Base-by-base conservation (phyloP, 495 filamentous ascomycete species). In the Penicillium paxilli region DNA sequence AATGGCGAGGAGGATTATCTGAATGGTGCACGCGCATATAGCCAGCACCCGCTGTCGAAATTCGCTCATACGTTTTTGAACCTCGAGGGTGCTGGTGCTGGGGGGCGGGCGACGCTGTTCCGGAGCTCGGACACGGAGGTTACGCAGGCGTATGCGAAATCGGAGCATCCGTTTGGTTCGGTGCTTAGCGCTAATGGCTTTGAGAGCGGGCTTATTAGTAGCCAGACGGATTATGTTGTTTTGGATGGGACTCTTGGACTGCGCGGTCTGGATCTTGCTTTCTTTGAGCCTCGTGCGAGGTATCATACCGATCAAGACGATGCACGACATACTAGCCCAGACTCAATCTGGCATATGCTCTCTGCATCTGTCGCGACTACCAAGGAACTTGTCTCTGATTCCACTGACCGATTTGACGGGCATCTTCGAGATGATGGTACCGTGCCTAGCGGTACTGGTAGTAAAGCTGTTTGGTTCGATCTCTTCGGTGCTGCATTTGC, bases 281-380 rank as follows among this genome's bases (percentile, higher is more conserved):
- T 98, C 68, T 90, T 83, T 64, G 83, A 87, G 67, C 93, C 93
- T 2, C 81, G 94, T 42, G 83, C 91, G 19, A 72, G 89, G 38
- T 98, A 98, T 67, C 94, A 98, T 67, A 98, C 93, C 7, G 83
- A 88, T 47, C 85, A 96, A 68, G 94, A 98, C 70, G 89, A 94
- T 69, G 79, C 86, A 2, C 80, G 77, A 35, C 91, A 97, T 69
- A 86, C 89, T 0, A 90, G 83, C 28, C 76, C 70, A 50, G 80
- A 84, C 35, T 92, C 90, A 16, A 64, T 98, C 8, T 96, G 91
- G 90, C 92, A 98, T 64, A 98, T 98, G 94, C 76, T 96, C 5
- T 92, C 89, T 40, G 83, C 84, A 20, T 82, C 92, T 23, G 72
- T 97, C 22, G 79, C 84, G 24, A 94, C 91, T 0, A 82, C 87